phyloP scores from a whole-genome alignment of 2,329 filamentous ascomycete genomes.

The Fusarium azukiicola region DNA sequence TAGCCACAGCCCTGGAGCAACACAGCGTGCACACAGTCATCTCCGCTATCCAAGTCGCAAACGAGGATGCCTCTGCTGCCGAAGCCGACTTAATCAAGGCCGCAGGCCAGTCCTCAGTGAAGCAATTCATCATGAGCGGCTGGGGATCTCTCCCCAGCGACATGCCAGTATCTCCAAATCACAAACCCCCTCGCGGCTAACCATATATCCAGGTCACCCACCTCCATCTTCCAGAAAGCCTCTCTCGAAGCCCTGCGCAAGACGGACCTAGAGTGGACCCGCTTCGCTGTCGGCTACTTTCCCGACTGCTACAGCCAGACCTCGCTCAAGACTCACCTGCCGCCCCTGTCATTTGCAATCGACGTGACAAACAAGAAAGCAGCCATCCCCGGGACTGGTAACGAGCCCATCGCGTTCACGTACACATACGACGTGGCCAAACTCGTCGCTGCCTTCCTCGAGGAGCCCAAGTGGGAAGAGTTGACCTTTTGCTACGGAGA shows the following conservation, averaged over 20 bases:
- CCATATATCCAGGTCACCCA: not conserved
- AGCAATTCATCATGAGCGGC: not conserved
- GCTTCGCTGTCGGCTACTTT: slow-evolving; percentile 6
- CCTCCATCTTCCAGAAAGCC: not conserved
- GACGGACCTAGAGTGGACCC: not conserved
- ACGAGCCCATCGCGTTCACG: not conserved
- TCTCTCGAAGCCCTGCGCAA: not conserved
- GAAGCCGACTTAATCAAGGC: slow-evolving; percentile 14
- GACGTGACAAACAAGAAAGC: slow-evolving; percentile 12
- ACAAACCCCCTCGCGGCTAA: no score
- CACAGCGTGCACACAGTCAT: slow-evolving; percentile 20
- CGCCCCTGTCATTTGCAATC: not conserved
- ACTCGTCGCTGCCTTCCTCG: slow-evolving; percentile 3
- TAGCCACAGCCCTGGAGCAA: not conserved
- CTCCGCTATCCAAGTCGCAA: slow-evolving; percentile 22
- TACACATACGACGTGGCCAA: slow-evolving; percentile 1
- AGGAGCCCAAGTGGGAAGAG: slow-evolving; percentile 4
- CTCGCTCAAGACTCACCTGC: not conserved
- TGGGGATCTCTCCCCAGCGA: slow-evolving; percentile 18
- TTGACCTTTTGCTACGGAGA: slow-evolving; percentile 7
- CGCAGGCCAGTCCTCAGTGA: not conserved
- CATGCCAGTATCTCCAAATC: not conserved
- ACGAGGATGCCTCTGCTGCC: not conserved
- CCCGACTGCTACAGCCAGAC: not conserved
- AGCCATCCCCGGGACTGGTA: not conserved